Evolutionary conservation across 192 early-diverging fungal species (phyloP), one percentile per base, ranked within the genome.

Genomic region (Coemansia sp.): DNA sequence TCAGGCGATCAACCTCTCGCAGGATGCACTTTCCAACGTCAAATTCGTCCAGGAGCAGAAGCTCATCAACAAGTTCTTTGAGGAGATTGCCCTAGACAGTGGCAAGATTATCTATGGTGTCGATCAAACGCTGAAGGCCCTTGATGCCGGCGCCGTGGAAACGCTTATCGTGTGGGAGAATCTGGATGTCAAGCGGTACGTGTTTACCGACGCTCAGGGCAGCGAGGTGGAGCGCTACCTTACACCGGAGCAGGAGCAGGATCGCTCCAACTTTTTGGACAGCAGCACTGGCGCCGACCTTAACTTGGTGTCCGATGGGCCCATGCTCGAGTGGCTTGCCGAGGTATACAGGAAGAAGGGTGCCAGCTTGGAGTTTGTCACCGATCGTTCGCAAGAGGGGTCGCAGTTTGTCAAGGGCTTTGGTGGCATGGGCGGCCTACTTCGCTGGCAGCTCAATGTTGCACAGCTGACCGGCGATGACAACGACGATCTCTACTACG

Each of bases 41-140:
- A 98, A 99, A 86, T 95, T 99, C 68, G 90, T 99, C 56, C 96
- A 98, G 83, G 97, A 99, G 85, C 97, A 98, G 87, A 92, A 95
- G 75, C 88, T 99, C 41, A 95, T 99, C 70, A 84, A 86, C 58
- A 87, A 90, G 76, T 98, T 94, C 87, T 99, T 99, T 84, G 92
- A 95, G 76, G 93, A 97, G 71, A 97, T 99, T 75, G 93, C 94
- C 43, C 88, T 87, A 70, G 96, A 99, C 70, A 94, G 94, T 59
- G 97, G 97, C 67, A 95, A 95, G 82, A 91, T 90, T 83, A 93
- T 92, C 76, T 98, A 93, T 73, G 97, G 97, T 70, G 87, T 98
- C 40, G 91, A 92, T 2, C 96, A 99, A 67, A 99, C 96, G 23
- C 84, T 99, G 63, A 94, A 93, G 83, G 97, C 93, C 14, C 77